Percentiles rank a stretch among this genome's conserved stretches.
Conservation (phyloP, 768 basidiomycete species). For the Mycena vulgaris region DNA sequence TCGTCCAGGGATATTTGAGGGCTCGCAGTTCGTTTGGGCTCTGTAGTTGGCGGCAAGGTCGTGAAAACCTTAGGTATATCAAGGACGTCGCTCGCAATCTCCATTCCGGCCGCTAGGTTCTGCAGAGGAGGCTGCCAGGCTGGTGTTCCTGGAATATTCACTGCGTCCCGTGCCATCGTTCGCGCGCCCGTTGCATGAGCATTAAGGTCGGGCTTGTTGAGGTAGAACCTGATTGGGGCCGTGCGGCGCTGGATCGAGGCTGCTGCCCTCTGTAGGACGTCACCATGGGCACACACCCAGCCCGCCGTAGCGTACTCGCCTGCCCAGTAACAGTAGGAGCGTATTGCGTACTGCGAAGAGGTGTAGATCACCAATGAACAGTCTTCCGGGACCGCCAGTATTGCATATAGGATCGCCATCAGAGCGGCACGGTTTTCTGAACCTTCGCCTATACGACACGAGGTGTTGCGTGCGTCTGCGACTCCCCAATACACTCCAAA, state of each 20-base stretch:
- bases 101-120: no score
- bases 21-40: not conserved
- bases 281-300: slow-evolving; percentile 1
- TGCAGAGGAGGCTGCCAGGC: not conserved
- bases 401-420: not conserved
- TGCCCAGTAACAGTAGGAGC: slow-evolving; percentile 7
- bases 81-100: not conserved
- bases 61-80: not conserved
- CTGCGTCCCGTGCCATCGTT: not conserved
- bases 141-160: not conserved
- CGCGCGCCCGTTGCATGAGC: not conserved
- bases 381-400: not conserved
- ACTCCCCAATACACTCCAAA: slow-evolving; percentile 10
- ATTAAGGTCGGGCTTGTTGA: not conserved
- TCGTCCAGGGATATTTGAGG: not conserved
- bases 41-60: not conserved
- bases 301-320: not conserved
- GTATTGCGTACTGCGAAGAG: slow-evolving; percentile 1
- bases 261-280: not conserved
- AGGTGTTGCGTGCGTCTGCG: not conserved
- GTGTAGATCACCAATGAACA: not conserved
- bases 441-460: not conserved
- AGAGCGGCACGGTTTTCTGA: slow-evolving; percentile 2
- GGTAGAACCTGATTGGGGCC: not conserved
- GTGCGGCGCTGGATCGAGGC: not conserved